Evolutionary conservation across 2,329 filamentous ascomycete species (phyloP).

Genomic region (Xylariaceae sp.): DNA sequence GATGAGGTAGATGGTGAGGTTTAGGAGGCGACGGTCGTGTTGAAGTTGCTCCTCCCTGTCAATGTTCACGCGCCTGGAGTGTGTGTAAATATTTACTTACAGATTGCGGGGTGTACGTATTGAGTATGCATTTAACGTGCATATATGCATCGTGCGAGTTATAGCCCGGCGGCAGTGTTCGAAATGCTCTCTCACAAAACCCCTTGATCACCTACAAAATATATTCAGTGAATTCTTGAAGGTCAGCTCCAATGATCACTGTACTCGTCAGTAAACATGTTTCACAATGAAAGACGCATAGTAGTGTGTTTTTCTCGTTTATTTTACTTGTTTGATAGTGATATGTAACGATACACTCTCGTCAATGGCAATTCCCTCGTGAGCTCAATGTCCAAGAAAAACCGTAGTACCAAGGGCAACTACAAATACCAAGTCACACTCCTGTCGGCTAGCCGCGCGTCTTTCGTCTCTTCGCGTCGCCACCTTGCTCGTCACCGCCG

Average conservation of each 20-base stretch:
- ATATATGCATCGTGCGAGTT: too few species aligned
- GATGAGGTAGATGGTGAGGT: background rate
- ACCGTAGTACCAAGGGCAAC: background rate
- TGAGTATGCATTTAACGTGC: background rate
- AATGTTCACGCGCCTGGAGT: background rate
- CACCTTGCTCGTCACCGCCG: constrained; percentile 39
- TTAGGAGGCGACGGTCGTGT: background rate
- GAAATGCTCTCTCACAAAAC: background rate
- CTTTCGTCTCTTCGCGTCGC: constrained; percentile 36
- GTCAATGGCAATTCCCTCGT: background rate
- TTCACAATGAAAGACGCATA: background rate
- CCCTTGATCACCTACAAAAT: too few species aligned
- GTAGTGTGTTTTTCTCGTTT: background rate
- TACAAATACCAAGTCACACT: background rate
- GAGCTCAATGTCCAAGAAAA: background rate
- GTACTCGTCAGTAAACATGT: background rate
- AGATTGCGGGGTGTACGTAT: background rate
- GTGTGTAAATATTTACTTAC: too few species aligned
- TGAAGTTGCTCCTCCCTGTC: background rate
- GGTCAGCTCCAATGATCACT: too few species aligned
- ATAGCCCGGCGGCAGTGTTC: background rate
- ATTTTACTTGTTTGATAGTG: background rate
- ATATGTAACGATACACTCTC: constrained; percentile 1
- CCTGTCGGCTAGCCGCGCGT: constrained; percentile 26
- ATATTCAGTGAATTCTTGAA: too few species aligned